A percentile compares a stretch with the other conserved stretches of the same genome.
Evolutionary conservation across 1,139 yeast genomes (phyloP).

Genomic region (Nakaseomyces delphensis): DNA sequence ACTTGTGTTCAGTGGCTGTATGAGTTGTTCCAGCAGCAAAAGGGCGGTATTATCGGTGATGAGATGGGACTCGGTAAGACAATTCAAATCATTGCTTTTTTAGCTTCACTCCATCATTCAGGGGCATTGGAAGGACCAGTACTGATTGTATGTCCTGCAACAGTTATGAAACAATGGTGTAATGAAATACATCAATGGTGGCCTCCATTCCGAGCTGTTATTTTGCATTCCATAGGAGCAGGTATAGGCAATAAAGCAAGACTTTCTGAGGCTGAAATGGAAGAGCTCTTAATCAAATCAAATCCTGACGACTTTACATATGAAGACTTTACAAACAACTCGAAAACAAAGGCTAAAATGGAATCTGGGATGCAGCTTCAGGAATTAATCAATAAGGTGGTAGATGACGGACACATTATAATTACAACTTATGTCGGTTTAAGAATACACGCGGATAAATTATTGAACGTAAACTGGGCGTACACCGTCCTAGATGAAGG

Average conservation of each 20-base stretch:
- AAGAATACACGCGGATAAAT: conserved; percentile 59
- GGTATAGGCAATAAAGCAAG: conserved; percentile 53
- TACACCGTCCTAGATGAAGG: conserved; percentile 93
- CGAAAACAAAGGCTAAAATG: conserved; percentile 22
- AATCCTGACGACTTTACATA: conserved; percentile 40
- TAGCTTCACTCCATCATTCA: conserved; percentile 85
- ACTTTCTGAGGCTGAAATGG: conserved; percentile 38
- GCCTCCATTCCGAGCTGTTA: conserved; percentile 86
- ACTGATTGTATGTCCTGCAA: conserved; percentile 88
- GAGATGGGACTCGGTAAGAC: conserved; percentile 98
- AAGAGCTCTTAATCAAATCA: conserved; percentile 36
- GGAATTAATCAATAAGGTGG: conserved; percentile 30
- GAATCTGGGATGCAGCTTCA: conserved; percentile 26
- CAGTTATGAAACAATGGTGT: conserved; percentile 94
- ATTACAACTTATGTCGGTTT: conserved; percentile 91
- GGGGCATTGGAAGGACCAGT: conserved; percentile 68
- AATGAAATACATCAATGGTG: conserved; percentile 95
- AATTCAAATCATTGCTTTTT: conserved; percentile 78
- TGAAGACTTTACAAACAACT: conserved; percentile 25
- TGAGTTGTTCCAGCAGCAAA: conserved; percentile 74
- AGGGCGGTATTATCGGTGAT: conserved; percentile 94
- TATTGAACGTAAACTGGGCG: conserved; percentile 75
- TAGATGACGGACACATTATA: conserved; percentile 62
- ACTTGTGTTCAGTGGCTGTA: conserved; percentile 79
- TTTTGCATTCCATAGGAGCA: conserved; percentile 84